These are phyloP conservation scores for Tylopilus intermedius DNA, from an alignment of 768 basidiomycete species.

Conservation along the genomic window DNA sequence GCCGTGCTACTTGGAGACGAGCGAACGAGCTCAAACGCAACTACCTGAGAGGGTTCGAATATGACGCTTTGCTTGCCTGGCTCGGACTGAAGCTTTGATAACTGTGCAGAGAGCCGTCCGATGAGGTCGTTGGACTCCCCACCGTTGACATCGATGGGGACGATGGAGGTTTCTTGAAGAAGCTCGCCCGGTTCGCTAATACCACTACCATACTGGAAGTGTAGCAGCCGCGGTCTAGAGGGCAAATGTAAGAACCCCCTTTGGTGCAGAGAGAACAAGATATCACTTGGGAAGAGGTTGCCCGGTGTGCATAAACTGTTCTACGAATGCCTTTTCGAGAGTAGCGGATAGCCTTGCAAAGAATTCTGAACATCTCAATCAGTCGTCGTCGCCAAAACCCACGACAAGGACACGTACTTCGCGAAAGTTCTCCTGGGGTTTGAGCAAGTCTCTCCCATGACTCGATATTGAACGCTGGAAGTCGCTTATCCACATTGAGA, in stretches of 20 bases:
- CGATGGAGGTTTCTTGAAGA: constrained; percentile 40
- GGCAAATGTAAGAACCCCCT: background rate
- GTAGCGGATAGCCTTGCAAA: constrained; percentile 38
- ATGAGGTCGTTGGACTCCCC: constrained; percentile 52
- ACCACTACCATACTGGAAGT: constrained; percentile 52
- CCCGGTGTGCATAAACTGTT: constrained; percentile 34
- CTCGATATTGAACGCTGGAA: constrained; percentile 43
- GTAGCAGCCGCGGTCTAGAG: constrained; percentile 41
- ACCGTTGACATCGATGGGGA: constrained; percentile 47
- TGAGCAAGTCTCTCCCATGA: constrained; percentile 35
- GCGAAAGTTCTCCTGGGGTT: constrained; percentile 40
- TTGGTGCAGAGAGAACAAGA: background rate
- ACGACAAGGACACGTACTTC: constrained; percentile 26
- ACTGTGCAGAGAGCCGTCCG: constrained; percentile 39
- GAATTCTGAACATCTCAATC: constrained; percentile 38
- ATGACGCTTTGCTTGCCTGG: constrained; percentile 51
- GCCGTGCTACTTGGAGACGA: constrained; percentile 14
- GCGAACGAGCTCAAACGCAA: constrained; percentile 50
- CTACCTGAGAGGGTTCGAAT: constrained; percentile 55
- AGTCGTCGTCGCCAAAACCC: constrained; percentile 9
- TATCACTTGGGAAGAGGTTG: constrained; percentile 30
- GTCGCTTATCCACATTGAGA: constrained; percentile 47
- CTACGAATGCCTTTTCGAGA: constrained; percentile 42
- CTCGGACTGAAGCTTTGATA: constrained; percentile 26
- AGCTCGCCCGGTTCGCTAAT: constrained; percentile 30